phyloP scores from a whole-genome alignment of 306 rosid species.

The Lathyrus tuberosus region DNA sequence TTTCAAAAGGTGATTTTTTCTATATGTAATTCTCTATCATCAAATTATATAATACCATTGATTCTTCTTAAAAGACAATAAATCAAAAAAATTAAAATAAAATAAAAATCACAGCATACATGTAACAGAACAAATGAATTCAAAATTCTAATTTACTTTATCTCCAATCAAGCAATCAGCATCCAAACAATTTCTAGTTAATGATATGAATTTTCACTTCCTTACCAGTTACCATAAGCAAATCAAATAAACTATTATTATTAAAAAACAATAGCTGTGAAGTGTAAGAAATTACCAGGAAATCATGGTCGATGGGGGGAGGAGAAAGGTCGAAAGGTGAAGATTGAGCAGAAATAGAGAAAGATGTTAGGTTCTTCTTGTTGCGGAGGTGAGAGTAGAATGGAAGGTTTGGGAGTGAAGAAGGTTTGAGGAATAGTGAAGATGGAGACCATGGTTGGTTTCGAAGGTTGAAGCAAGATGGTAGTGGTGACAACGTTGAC shows the following conservation, averaged over 20 bases:
- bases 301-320: conserved; percentile 89
- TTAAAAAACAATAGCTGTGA: no score
- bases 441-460: conserved; percentile 36
- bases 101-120: no score
- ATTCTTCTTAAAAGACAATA: no score
- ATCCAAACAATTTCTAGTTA: background rate
- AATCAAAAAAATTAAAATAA: no score
- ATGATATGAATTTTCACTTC: no score
- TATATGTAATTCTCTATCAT: no score
- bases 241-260: no score
- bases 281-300: conserved; percentile 53
- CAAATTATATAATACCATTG: no score
- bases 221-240: background rate
- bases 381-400: conserved; percentile 22
- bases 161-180: no score
- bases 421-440: conserved; percentile 22
- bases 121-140: no score
- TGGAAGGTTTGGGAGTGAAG: conserved; percentile 31
- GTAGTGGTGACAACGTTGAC: conserved; percentile 26
- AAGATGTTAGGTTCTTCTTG: background rate
- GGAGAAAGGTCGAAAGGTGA: conserved; percentile 78
- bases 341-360: conserved; percentile 37
- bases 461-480: conserved; percentile 1
- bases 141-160: no score
- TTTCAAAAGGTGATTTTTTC: no score